Evolutionary conservation across 192 early-diverging fungal genomes (phyloP).

Genomic region (Coemansia interrupta): DNA sequence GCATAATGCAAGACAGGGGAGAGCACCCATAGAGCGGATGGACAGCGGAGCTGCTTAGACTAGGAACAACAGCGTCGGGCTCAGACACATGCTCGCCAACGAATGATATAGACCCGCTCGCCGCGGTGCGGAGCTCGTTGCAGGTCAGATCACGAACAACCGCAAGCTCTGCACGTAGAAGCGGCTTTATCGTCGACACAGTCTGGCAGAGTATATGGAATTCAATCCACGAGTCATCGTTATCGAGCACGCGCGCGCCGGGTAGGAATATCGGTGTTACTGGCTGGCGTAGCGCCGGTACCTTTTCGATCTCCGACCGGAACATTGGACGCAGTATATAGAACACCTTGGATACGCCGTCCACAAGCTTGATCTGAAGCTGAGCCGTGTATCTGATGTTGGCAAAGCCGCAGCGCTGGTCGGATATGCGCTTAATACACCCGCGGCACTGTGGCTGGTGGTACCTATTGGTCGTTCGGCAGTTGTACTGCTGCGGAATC

Average conservation of each 20-base stretch:
- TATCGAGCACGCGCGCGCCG: conserved; percentile 9
- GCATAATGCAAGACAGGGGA: conserved; percentile 29
- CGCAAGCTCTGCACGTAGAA: conserved; percentile 32
- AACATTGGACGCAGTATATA: conserved; percentile 28
- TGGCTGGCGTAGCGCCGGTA: conserved; percentile 19
- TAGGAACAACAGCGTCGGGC: conserved; percentile 8
- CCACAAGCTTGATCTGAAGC: conserved; percentile 20
- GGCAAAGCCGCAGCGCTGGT: conserved; percentile 19
- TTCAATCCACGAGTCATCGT: conserved; percentile 29
- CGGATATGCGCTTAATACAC: conserved; percentile 20
- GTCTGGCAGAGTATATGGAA: conserved; percentile 37
- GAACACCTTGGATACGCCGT: conserved; percentile 6
- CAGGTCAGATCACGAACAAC: conserved; percentile 27
- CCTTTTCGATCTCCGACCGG: conserved; percentile 23
- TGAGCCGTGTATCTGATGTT: conserved; percentile 18
- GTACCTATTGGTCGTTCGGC: conserved; percentile 4
- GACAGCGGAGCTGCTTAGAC: background rate
- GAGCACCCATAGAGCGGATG: conserved; percentile 34
- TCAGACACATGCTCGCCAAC: background rate
- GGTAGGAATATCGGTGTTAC: conserved; percentile 31
- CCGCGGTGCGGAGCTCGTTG: conserved; percentile 1
- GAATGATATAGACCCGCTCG: background rate
- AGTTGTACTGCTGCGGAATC: conserved; percentile 18
- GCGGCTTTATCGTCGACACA: conserved; percentile 28
- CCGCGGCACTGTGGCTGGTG: conserved; percentile 31